Conservation (phyloP, 176 grass and related monocot species). For the Oryza nivara region DNA sequence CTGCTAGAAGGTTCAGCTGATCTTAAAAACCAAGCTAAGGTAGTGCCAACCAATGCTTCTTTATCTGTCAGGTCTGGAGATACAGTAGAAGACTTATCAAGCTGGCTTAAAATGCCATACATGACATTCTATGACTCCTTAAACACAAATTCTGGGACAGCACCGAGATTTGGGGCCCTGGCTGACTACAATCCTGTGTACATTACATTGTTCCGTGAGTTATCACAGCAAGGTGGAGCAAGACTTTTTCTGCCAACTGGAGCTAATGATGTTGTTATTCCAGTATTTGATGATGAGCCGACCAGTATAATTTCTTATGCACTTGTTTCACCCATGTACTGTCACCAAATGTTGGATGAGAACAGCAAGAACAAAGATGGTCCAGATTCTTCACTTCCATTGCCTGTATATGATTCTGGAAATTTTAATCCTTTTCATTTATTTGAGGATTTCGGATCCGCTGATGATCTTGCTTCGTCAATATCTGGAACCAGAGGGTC, state of each 20-base stretch:
- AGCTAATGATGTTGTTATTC: conserved; percentile 73
- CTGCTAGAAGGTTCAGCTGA: conserved; percentile 49
- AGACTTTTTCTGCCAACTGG: conserved; percentile 80
- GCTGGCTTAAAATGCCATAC: conserved; percentile 75
- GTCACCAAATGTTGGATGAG: conserved; percentile 65
- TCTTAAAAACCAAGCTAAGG: conserved; percentile 50
- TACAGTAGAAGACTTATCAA: conserved; percentile 61
- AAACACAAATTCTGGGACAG: conserved; percentile 67
- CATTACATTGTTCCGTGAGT: conserved; percentile 68
- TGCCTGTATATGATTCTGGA: conserved; percentile 67
- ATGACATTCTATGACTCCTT: conserved; percentile 63
- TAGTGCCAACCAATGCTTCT: conserved; percentile 34
- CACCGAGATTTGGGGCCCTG: conserved; percentile 55
- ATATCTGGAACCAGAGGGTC: conserved; percentile 59
- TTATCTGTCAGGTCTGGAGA: conserved; percentile 57
- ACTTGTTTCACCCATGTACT: conserved; percentile 80
- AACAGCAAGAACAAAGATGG: conserved; percentile 53
- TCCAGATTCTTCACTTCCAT: conserved; percentile 58
- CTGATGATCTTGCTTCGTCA: conserved; percentile 66
- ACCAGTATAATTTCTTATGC: conserved; percentile 92
- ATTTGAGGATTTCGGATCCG: conserved; percentile 73
- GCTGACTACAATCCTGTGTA: conserved; percentile 71
- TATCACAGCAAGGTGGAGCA: conserved; percentile 64
- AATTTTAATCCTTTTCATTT: conserved; percentile 77
- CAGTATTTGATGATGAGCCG: conserved; percentile 95